A percentile compares a stretch with the other conserved stretches of the same genome.
phyloP scores from a whole-genome alignment of 2,329 filamentous ascomycete genomes.

The Pezicula carpinea region DNA sequence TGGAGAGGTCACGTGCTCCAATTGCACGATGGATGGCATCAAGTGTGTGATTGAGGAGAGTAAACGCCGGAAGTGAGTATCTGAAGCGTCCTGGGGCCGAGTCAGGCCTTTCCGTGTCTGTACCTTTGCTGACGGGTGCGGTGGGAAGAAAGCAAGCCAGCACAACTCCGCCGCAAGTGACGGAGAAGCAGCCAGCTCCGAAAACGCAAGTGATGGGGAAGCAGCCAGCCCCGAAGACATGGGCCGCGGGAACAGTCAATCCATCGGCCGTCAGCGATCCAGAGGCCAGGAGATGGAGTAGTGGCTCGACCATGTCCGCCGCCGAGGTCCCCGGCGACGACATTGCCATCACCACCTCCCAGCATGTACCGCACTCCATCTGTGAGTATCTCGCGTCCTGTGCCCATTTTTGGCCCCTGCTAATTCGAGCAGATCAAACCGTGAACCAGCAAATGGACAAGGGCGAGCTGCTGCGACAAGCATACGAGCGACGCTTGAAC shows the following conservation, averaged over 20 bases:
- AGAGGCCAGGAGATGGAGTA: constrained; percentile 18
- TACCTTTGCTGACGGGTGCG: constrained; percentile 12
- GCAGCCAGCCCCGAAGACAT: constrained; percentile 8
- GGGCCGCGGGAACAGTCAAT: constrained; percentile 21
- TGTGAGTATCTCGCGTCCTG: constrained; percentile 20
- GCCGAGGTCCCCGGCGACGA: constrained; percentile 14
- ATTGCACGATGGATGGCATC: constrained; percentile 39
- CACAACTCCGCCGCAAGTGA: constrained; percentile 7
- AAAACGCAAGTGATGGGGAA: too few species aligned
- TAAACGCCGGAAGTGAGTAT: constrained; percentile 61
- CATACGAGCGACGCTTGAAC: constrained; percentile 1
- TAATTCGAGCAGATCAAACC: constrained; percentile 21
- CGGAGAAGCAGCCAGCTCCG: constrained; percentile 1
- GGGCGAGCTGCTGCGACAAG: constrained; percentile 12
- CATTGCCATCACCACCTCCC: constrained; percentile 1
- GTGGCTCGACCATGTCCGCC: constrained; percentile 16
- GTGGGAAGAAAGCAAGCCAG: constrained; percentile 21
- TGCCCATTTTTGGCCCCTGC: background rate
- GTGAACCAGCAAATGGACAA: constrained; percentile 16
- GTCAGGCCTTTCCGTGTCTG: too few species aligned
- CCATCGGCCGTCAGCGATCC: constrained; percentile 21
- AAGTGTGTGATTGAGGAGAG: constrained; percentile 53
- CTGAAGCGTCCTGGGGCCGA: background rate
- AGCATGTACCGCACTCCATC: constrained; percentile 26
- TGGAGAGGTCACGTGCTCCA: constrained; percentile 26